phyloP scores from a whole-genome alignment of 495 filamentous ascomycete species.

The Xylaria grammica region DNA sequence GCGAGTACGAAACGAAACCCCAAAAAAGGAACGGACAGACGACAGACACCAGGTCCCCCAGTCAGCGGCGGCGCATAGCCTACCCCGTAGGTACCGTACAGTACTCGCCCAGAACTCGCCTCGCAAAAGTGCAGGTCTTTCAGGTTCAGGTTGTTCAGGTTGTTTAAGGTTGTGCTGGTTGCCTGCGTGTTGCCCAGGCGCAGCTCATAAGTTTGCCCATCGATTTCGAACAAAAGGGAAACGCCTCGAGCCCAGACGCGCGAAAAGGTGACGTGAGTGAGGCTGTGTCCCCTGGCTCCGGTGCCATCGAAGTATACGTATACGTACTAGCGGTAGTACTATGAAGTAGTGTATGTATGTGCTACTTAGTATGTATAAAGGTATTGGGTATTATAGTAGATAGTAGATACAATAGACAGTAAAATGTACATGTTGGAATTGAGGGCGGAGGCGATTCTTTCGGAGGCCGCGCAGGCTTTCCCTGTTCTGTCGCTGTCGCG shows the following conservation, averaged over 20 bases:
- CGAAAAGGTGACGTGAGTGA: conserved; percentile 19
- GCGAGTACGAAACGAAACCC: too few species aligned
- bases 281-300: conserved; percentile 16
- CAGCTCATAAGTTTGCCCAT: conserved; percentile 2
- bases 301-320: neutral
- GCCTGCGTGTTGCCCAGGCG: conserved; percentile 16
- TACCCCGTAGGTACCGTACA: too few species aligned
- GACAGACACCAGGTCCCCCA: too few species aligned
- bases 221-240: conserved; percentile 7
- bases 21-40: too few species aligned
- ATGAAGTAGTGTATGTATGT: too few species aligned
- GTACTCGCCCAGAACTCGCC: too few species aligned
- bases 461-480: conserved; percentile 8
- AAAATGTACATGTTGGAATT: too few species aligned
- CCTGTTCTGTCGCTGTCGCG: too few species aligned
- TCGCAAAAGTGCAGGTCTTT: neutral
- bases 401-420: too few species aligned
- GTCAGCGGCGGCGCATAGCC: conserved; percentile 10
- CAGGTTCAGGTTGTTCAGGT: too few species aligned
- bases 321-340: neutral
- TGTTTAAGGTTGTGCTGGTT: conserved; percentile 2
- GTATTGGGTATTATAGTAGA: too few species aligned
- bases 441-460: conserved; percentile 8
- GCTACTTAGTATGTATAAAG: too few species aligned
- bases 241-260: conserved; percentile 14